A percentile compares a stretch with the other conserved stretches of the same genome.
These are phyloP conservation scores for Sporisorium graminicola DNA, from an alignment of 1,284 basidiomycete species.

Conservation along the genomic window DNA sequence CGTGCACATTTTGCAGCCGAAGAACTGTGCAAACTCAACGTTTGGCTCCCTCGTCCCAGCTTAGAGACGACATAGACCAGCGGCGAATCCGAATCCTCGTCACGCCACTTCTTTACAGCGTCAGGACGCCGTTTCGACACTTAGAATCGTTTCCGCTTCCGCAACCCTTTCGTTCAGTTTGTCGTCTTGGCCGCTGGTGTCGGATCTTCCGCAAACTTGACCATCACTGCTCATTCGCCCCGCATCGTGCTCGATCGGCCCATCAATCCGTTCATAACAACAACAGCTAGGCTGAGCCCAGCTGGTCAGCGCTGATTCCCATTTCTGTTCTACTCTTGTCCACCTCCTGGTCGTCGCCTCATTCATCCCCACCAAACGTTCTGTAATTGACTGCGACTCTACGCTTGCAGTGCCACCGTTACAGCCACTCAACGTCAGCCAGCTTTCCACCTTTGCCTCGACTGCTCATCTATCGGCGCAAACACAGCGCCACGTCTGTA, in stretches of 20 bases:
- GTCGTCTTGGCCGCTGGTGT: neutral
- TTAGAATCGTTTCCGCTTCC: neutral
- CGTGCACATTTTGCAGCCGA: neutral
- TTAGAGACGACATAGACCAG: neutral
- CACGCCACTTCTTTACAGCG: neutral
- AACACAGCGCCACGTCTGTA: conserved; percentile 1
- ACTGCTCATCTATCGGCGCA: neutral
- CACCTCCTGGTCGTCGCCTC: neutral
- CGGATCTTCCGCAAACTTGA: conserved; percentile 9
- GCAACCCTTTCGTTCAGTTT: neutral
- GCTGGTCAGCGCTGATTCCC: neutral
- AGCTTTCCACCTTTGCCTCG: neutral
- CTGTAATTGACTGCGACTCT: neutral
- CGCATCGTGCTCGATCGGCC: neutral
- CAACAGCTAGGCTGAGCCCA: conserved; percentile 7
- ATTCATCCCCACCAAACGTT: conserved; percentile 5
- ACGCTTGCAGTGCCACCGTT: conserved; percentile 5
- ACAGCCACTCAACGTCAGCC: neutral
- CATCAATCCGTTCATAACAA: neutral
- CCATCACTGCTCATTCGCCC: neutral
- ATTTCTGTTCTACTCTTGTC: neutral
- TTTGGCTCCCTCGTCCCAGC: neutral
- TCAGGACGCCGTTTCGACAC: conserved; percentile 2
- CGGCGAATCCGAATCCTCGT: neutral
- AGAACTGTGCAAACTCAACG: neutral